A percentile compares a stretch with the other conserved stretches of the same genome.
Conservation (phyloP, 2,329 filamentous ascomycete species). For the Exophiala oligosperma region DNA sequence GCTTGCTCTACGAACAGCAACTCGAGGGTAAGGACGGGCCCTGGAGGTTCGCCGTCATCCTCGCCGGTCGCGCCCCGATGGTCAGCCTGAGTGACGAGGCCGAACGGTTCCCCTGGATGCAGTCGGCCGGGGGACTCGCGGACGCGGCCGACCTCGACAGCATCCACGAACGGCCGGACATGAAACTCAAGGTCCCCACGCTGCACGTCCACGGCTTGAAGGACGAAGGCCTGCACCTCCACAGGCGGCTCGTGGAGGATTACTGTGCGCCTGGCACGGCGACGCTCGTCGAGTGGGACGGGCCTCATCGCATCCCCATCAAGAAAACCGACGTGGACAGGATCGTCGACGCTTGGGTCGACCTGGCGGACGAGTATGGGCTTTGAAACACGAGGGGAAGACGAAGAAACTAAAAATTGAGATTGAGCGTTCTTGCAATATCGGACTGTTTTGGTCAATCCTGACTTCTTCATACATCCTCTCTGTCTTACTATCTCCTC, state of each 20-base stretch:
- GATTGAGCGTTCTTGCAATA: not conserved
- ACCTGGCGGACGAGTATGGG: slow-evolving; percentile 52
- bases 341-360: slow-evolving; percentile 55
- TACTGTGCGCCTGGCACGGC: slow-evolving; percentile 60
- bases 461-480: no score
- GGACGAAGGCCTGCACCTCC: slow-evolving; percentile 61
- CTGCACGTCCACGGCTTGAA: slow-evolving; percentile 67
- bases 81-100: slow-evolving; percentile 36
- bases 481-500: no score
- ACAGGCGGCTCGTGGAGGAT: slow-evolving; percentile 55
- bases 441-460: not conserved
- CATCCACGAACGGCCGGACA: slow-evolving; percentile 37
- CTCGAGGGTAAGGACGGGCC: slow-evolving; percentile 34
- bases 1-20: slow-evolving; percentile 64
- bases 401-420: no score
- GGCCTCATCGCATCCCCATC: slow-evolving; percentile 69
- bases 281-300: slow-evolving; percentile 70
- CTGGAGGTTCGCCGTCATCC: slow-evolving; percentile 62
- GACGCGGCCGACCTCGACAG: slow-evolving; percentile 27
- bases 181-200: slow-evolving; percentile 58
- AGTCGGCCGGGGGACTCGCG: slow-evolving; percentile 27
- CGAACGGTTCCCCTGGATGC: slow-evolving; percentile 28
- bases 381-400: slow-evolving; percentile 25
- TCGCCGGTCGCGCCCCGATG: slow-evolving; percentile 63
- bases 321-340: slow-evolving; percentile 64